Evolutionary conservation across 495 filamentous ascomycete genomes (phyloP), one percentile per base, ranked within the genome.

Genomic region (Bacidia gigantensis): DNA sequence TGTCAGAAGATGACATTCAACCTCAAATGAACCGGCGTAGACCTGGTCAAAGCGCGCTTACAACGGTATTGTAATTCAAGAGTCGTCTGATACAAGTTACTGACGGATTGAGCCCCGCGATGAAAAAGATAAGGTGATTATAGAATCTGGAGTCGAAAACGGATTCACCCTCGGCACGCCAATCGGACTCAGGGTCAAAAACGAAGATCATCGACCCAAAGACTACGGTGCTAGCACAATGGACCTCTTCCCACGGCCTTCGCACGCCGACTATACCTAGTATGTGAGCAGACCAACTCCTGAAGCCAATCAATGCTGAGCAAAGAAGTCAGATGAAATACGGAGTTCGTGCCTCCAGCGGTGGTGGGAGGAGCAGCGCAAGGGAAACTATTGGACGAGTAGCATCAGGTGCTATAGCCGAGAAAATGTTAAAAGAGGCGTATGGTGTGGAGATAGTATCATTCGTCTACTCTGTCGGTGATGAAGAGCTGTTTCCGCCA

Each of bases 231-330:
- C 80, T 62, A 80, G 80, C 60, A 96, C 89, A 40, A 98, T 96
- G 81, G 87, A 96, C 39, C 48, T 45, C 20, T 60, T 51, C 39
- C 92, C 92, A 11, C 76, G 92, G 29, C 92, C 92, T 10, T 87
- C 82, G 64, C 92, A 98, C 67, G 92, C 92, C 49, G 92, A 98
- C 64, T 95, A 82, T 75, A 98, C 92, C 56, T 97, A 97, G 67
- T 77, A 95, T 44, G 83, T 39, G n/a, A 10, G 32, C n/a, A n/a
- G n/a, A n/a, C n/a, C n/a, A n/a, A n/a, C n/a, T n/a, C n/a, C n/a
- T n/a, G n/a, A n/a, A 39, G 32, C 10, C 10, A n/a, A 39, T n/a
- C n/a, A 39, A 39, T 39, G 32, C 32, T 39, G 32, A 39, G n/a
- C 32, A 39, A 10, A 39, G 32, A 39, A 39, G 32, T 44, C 41